phyloP scores from a whole-genome alignment of 2,329 filamentous ascomycete species.

The Ascochyta pisi region DNA sequence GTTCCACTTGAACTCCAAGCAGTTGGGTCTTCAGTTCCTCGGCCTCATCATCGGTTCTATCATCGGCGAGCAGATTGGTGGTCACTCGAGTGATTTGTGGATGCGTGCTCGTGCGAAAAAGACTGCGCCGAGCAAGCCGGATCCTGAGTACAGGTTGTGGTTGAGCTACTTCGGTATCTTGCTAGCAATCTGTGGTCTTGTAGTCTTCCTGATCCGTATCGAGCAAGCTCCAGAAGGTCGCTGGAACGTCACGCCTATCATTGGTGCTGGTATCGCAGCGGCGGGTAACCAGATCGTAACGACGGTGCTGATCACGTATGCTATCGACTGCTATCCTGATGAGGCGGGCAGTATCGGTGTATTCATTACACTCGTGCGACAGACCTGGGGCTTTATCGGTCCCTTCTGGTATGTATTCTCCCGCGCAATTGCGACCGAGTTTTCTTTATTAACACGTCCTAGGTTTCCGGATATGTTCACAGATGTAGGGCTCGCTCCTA shows the following conservation, averaged over 20 bases:
- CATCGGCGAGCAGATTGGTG: conserved; percentile 65
- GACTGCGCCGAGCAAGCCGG: conserved; percentile 48
- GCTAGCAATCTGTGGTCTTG: conserved; percentile 59
- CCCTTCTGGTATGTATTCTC: conserved; percentile 46
- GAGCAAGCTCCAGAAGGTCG: conserved; percentile 51
- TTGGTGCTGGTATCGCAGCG: conserved; percentile 59
- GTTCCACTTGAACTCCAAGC: conserved; percentile 64
- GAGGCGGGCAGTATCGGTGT: conserved; percentile 63
- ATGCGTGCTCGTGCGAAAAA: conserved; percentile 53
- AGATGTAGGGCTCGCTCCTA: conserved; percentile 45
- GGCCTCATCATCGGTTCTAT: conserved; percentile 64
- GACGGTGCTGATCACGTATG: conserved; percentile 66
- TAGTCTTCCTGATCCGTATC: conserved; percentile 62
- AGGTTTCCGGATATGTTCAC: conserved; percentile 49
- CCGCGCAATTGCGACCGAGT: too few relatives aligned
- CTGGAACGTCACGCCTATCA: conserved; percentile 65
- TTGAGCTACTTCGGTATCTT: conserved; percentile 61
- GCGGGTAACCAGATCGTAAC: conserved; percentile 68
- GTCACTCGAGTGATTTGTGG: conserved; percentile 61
- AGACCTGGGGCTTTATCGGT: conserved; percentile 54
- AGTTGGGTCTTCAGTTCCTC: conserved; percentile 65
- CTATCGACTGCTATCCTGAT: conserved; percentile 63
- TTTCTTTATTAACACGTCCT: not conserved
- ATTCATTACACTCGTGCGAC: conserved; percentile 64
- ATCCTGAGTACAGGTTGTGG: conserved; percentile 66